Conservation (phyloP, 208 protist genomes). For the Strigomonas galati region DNA sequence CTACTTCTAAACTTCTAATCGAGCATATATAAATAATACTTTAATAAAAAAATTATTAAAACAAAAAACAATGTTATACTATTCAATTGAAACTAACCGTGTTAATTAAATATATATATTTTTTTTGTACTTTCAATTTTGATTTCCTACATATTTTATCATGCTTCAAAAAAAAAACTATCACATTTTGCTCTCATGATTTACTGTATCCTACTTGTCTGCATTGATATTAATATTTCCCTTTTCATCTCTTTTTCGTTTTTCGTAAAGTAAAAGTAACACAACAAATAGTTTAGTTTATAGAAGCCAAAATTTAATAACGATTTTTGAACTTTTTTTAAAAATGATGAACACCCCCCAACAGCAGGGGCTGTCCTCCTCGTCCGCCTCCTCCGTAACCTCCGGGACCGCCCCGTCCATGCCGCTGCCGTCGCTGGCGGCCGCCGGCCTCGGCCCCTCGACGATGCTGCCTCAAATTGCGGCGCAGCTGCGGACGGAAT, state of each 20-base stretch:
- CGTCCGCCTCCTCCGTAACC: not conserved
- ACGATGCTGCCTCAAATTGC: slow-evolving; percentile 42
- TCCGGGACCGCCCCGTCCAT: not conserved
- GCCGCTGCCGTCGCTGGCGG: not conserved
- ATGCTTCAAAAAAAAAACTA: not conserved
- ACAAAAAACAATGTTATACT: not conserved
- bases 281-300: too few relatives aligned
- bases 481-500: slow-evolving; percentile 54
- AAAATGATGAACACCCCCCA: not conserved
- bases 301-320: too few relatives aligned
- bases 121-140: slow-evolving; percentile 5
- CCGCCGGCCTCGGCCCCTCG: slow-evolving; percentile 1
- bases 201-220: too few relatives aligned
- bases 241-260: slow-evolving; percentile 5
- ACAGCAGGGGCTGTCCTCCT: not conserved
- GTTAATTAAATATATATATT: not conserved
- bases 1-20: not conserved
- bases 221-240: not conserved
- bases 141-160: not conserved
- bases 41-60: not conserved
- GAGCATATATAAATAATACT: slow-evolving; percentile 2
- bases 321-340: too few relatives aligned
- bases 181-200: too few relatives aligned
- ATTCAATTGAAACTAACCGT: not conserved
- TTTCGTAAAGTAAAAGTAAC: not conserved